Evolutionary conservation across 352 stramenopile species (phyloP), one percentile per base, ranked within the genome.

Genomic region (Globisporangium radiosum): DNA sequence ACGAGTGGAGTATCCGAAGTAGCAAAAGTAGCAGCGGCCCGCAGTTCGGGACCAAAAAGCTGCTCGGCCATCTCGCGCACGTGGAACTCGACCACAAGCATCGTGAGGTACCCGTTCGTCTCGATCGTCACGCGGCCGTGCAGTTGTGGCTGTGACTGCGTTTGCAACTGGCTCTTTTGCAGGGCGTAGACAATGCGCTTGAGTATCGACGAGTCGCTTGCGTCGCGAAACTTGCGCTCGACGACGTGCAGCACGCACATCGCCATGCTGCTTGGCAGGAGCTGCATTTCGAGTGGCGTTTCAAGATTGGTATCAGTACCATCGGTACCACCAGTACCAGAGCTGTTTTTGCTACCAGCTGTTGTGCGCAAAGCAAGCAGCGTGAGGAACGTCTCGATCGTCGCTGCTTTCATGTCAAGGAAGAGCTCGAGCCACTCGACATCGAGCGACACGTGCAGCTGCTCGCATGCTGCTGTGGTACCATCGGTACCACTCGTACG

Each of bases 341-440:
- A 19, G 38, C 9, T 17, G 47, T 25, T 37, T 7, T 56, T 61
- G 59, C 51, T 71, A 48, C 19, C 62, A 64, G 17, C 81, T 17
- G 45, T 36, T n/a, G 13, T n/a, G 25, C 80, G 63, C 13, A 85
- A 62, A 45, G 71, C 68, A 36, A 87, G 47, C 17, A 91, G 59
- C 10, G 81, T 92, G 4, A 94, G 59, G 59, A 94, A 90, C 19
- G 85, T 94, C 55, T 94, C 85, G 25, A 94, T 62, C 50, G 70
- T 86, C 39, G 78, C 81, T 0, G 70, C 56, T 52, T 94, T 92
- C 66, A 94, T 77, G 53, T 94, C 82, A 8, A 92, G 58, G 19
- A 81, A 56, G 17, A 54, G 61, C 64, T 92, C 80, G 6, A 91
- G 59, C 72, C 75, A 88, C 55, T 81, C 68, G 25, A 84, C 68